Evolutionary conservation across 1,284 basidiomycete species (phyloP).

Genomic region (Neolentinus lepideus): DNA sequence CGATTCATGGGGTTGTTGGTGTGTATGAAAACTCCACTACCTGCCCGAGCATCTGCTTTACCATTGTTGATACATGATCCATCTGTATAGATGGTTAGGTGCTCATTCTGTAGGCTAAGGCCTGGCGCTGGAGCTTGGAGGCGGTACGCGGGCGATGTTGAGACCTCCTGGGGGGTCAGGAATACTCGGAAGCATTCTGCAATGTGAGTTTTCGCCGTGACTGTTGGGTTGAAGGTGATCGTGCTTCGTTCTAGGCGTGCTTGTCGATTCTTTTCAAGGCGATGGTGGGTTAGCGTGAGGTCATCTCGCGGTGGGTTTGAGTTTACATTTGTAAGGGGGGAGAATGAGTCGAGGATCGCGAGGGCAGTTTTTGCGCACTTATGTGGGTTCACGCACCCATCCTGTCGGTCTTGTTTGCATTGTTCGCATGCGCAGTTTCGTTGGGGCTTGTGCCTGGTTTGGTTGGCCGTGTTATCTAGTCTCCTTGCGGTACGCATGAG

Average conservation of each 20-base stretch:
- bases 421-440: background rate
- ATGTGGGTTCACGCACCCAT: background rate
- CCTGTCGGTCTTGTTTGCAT: background rate
- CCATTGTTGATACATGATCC: constrained; percentile 12
- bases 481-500: background rate
- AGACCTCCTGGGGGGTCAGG: too few relatives aligned
- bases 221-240: constrained; percentile 4
- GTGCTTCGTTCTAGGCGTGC: background rate
- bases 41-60: constrained; percentile 4
- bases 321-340: too few relatives aligned
- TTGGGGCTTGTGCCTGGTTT: background rate
- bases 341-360: background rate
- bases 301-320: background rate
- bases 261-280: background rate
- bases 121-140: background rate
- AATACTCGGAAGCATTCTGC: constrained; percentile 4
- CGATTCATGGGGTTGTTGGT: constrained; percentile 3
- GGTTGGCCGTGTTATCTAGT: background rate
- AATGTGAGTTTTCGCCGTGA: background rate
- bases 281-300: constrained; percentile 1
- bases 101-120: background rate
- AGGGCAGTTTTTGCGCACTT: background rate
- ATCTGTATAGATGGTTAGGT: constrained; percentile 13
- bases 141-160: background rate
- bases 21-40: constrained; percentile 11